Conservation (phyloP, 768 basidiomycete species). For the Auriscalpium microsporum region DNA sequence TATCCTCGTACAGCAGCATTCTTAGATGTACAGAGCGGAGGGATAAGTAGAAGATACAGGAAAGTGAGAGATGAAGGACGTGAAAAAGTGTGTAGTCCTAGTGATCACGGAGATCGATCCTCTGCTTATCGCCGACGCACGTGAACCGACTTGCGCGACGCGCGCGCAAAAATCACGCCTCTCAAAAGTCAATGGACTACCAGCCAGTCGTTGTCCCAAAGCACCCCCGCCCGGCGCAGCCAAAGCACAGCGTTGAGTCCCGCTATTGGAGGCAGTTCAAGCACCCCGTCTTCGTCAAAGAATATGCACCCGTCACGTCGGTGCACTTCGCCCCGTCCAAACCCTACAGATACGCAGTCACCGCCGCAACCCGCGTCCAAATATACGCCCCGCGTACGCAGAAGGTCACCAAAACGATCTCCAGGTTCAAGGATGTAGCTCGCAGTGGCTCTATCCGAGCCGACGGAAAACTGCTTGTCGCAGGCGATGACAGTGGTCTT, state of each 20-base stretch:
- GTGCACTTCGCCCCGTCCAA: constrained; percentile 82
- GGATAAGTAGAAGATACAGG: constrained; percentile 11
- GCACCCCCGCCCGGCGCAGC: constrained; percentile 46
- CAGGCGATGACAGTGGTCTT: constrained; percentile 89
- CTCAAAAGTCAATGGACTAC: constrained; percentile 55
- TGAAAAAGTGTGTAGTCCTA: constrained; percentile 13
- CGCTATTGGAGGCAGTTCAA: constrained; percentile 84
- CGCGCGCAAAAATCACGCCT: neutral
- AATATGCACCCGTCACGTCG: constrained; percentile 92
- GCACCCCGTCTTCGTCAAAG: constrained; percentile 90
- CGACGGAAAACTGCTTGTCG: constrained; percentile 93
- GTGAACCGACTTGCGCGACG: constrained; percentile 12
- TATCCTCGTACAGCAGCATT: constrained; percentile 72
- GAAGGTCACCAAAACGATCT: constrained; percentile 92
- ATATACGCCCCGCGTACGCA: constrained; percentile 96
- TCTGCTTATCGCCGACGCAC: constrained; percentile 21
- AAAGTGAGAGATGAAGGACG: constrained; percentile 9
- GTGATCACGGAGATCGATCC: constrained; percentile 16
- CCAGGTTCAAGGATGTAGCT: constrained; percentile 94
- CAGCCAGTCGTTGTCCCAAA: constrained; percentile 60
- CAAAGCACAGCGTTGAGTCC: constrained; percentile 65
- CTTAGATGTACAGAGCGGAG: constrained; percentile 15
- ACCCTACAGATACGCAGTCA: constrained; percentile 94
- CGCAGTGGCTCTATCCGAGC: constrained; percentile 79
- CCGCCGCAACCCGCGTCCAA: constrained; percentile 87